These are phyloP conservation scores for Annona cherimola DNA, from an alignment of 164 flowering plant species.

Conservation along the genomic window DNA sequence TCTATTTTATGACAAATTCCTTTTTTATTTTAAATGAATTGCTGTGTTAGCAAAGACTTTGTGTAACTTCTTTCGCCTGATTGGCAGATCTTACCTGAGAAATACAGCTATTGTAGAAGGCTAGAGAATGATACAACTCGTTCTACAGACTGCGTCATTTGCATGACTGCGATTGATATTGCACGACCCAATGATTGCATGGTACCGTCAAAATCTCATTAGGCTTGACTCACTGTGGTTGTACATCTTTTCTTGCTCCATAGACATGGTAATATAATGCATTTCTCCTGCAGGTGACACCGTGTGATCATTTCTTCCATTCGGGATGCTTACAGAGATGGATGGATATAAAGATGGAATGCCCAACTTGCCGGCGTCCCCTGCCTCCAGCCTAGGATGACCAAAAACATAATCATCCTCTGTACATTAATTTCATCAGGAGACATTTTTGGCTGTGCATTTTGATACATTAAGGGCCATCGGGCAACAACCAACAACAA, in stretches of 20 bases:
- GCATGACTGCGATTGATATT: conserved; percentile 88
- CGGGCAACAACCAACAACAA: conserved; percentile 17
- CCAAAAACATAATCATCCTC: neutral
- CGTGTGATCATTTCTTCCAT: conserved; percentile 99
- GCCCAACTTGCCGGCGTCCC: conserved; percentile 94
- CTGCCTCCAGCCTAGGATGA: conserved; percentile 74
- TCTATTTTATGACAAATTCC: too few species aligned
- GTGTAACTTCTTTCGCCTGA: conserved; percentile 2
- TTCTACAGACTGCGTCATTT: conserved; percentile 84
- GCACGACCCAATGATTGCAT: conserved; percentile 70
- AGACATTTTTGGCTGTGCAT: conserved; percentile 6
- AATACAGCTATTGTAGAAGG: conserved; percentile 81
- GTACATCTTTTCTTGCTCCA: neutral
- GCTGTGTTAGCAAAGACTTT: neutral
- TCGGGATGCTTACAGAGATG: conserved; percentile 94
- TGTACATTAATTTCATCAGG: conserved; percentile 22
- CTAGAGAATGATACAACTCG: conserved; percentile 45
- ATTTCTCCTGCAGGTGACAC: conserved; percentile 62
- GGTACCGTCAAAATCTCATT: conserved; percentile 36
- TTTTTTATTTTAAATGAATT: neutral
- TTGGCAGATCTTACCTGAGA: conserved; percentile 90
- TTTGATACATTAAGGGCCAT: neutral
- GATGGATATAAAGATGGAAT: conserved; percentile 99
- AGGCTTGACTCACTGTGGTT: neutral
- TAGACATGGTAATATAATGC: neutral